Percentiles rank a stretch among this genome's conserved stretches.
Evolutionary conservation across 1,139 yeast genomes (phyloP).

Genomic region (Blastobotrys persicus): DNA sequence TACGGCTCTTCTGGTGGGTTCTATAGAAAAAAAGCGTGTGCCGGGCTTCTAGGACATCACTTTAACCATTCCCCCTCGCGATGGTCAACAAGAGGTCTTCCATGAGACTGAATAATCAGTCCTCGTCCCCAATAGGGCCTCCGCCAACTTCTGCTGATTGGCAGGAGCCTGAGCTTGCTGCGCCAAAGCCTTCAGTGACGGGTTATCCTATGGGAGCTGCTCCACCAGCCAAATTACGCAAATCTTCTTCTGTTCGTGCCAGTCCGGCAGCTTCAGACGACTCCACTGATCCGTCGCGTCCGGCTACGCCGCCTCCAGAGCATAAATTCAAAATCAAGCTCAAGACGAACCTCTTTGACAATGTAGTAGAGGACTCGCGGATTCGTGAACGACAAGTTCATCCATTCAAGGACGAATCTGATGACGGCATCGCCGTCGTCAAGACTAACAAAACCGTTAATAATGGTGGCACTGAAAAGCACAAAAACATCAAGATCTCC

Average conservation of each 20-base stretch:
- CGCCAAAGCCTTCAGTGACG: constrained; percentile 53
- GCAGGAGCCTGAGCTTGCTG: constrained; percentile 58
- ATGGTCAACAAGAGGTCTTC: constrained; percentile 4
- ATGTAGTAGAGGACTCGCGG: constrained; percentile 20
- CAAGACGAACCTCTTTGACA: constrained; percentile 41
- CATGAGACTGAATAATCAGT: neutral
- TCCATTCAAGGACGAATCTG: neutral
- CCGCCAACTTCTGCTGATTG: constrained; percentile 29
- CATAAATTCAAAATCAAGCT: constrained; percentile 34
- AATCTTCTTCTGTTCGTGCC: constrained; percentile 10
- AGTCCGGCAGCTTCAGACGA: constrained; percentile 14
- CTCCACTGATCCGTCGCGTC: constrained; percentile 9
- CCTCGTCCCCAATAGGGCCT: constrained; percentile 3
- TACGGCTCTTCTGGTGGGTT: neutral
- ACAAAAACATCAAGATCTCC: constrained; percentile 6
- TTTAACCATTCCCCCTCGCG: neutral
- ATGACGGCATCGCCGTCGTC: neutral
- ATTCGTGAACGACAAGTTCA: constrained; percentile 9
- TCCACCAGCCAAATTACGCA: constrained; percentile 53
- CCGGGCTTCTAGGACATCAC: neutral
- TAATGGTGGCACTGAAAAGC: constrained; percentile 1
- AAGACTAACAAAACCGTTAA: neutral
- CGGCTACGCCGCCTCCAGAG: constrained; percentile 21
- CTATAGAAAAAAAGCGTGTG: neutral
- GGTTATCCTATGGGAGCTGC: constrained; percentile 65